Conservation (phyloP, 306 rosid genomes). For the Dalbergia cochinchinensis region DNA sequence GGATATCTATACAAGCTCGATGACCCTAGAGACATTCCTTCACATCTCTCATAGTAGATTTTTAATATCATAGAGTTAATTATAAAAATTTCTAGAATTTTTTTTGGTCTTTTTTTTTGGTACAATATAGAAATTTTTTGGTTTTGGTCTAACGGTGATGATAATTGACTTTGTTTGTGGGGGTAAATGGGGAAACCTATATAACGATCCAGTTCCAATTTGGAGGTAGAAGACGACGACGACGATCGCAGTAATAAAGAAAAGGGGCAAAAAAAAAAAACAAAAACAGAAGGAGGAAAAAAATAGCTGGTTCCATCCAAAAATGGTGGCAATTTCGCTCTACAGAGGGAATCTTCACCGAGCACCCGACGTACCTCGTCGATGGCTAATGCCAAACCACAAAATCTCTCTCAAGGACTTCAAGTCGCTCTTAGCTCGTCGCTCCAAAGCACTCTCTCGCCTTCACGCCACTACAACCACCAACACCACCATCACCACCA, state of each 20-base stretch:
- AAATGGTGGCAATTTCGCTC: slow-evolving; percentile 89
- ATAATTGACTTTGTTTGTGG: too few relatives aligned
- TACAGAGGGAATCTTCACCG: slow-evolving; percentile 97
- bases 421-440: slow-evolving; percentile 75
- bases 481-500: slow-evolving; percentile 17
- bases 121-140: too few relatives aligned
- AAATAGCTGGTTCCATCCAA: not conserved
- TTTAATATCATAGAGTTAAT: too few relatives aligned
- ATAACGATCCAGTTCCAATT: slow-evolving; percentile 13
- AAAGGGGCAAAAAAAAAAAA: too few relatives aligned
- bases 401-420: slow-evolving; percentile 78
- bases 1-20: too few relatives aligned
- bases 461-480: slow-evolving; percentile 38
- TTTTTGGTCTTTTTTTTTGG: too few relatives aligned
- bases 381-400: slow-evolving; percentile 84
- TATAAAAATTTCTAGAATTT: too few relatives aligned
- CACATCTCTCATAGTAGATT: too few relatives aligned
- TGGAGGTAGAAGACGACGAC: not conserved
- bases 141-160: too few relatives aligned
- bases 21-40: too few relatives aligned
- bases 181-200: slow-evolving; percentile 38
- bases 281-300: not conserved
- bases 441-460: slow-evolving; percentile 80
- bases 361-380: slow-evolving; percentile 80
- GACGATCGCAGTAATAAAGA: too few relatives aligned